Evolutionary conservation across 768 basidiomycete genomes (phyloP).

Genomic region (Butyriboletus loyo): DNA sequence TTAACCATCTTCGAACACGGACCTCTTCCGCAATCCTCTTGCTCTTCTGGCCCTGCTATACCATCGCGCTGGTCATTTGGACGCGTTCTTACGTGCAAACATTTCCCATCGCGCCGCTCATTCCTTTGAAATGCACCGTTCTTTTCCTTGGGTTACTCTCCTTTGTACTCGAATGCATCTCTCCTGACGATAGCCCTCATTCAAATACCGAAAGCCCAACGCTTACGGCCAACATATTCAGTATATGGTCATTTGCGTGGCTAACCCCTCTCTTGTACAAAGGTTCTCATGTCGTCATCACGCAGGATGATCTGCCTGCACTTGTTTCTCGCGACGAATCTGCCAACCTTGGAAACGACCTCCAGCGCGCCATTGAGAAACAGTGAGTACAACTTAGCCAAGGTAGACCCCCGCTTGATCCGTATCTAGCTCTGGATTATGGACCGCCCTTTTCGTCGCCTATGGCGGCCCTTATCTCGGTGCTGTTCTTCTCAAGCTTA

Average conservation of each 20-base stretch:
- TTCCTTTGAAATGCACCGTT: constrained; percentile 45
- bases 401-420: background rate
- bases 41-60: constrained; percentile 78
- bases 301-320: constrained; percentile 82
- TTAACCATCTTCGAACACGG: constrained; percentile 69
- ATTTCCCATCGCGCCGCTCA: constrained; percentile 34
- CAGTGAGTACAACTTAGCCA: constrained; percentile 45
- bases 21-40: constrained; percentile 71
- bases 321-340: constrained; percentile 69
- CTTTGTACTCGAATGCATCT: constrained; percentile 66
- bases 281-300: constrained; percentile 63
- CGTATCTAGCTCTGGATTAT: constrained; percentile 53
- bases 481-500: constrained; percentile 65
- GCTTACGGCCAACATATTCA: constrained; percentile 76
- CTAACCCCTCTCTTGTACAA: constrained; percentile 77
- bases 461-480: constrained; percentile 75
- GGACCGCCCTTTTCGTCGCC: constrained; percentile 68
- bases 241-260: constrained; percentile 83
- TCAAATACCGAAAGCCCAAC: constrained; percentile 62
- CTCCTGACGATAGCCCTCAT: constrained; percentile 51
- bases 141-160: constrained; percentile 47
- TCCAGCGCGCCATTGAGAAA: constrained; percentile 59
- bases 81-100: constrained; percentile 50
- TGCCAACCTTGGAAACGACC: constrained; percentile 56
- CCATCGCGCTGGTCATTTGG: constrained; percentile 49